phyloP scores from a whole-genome alignment of 805 yeast genomes.

The Candida xyloterini region DNA sequence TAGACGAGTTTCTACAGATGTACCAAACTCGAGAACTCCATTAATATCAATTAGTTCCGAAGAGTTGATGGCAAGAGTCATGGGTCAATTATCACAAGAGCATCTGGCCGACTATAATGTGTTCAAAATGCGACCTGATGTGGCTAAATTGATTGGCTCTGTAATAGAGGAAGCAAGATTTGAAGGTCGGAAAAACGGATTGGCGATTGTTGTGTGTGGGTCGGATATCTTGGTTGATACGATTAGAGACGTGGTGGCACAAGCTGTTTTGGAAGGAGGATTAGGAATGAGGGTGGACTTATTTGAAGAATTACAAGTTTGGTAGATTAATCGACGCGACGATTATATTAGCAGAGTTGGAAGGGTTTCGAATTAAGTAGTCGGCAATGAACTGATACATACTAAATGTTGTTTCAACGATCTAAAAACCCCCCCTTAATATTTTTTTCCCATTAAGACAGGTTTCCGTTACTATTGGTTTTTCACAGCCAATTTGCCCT shows the following conservation, averaged over 20 bases:
- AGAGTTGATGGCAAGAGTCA: constrained; percentile 29
- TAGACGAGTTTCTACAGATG: not conserved
- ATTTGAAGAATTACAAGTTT: constrained; percentile 56
- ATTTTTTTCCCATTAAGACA: no score
- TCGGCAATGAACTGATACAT: no score
- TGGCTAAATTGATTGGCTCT: constrained; percentile 12
- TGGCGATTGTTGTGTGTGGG: constrained; percentile 55
- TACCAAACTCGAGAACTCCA: constrained; percentile 4
- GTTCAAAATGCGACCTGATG: constrained; percentile 10
- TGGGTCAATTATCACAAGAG: constrained; percentile 29
- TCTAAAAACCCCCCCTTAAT: no score
- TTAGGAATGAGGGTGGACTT: constrained; percentile 45
- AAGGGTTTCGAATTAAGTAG: no score
- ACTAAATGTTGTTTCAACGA: no score
- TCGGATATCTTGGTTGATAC: constrained; percentile 53
- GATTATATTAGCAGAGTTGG: not conserved
- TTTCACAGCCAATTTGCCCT: constrained; percentile 6
- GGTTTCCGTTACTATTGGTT: not conserved
- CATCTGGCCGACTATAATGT: constrained; percentile 36
- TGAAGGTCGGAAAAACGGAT: constrained; percentile 28
- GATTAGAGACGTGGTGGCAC: constrained; percentile 41
- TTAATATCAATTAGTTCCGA: constrained; percentile 4
- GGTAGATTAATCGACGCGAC: constrained; percentile 35
- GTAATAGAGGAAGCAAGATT: constrained; percentile 27
- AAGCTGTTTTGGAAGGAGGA: constrained; percentile 18